A percentile compares a stretch with the other conserved stretches of the same genome.
phyloP scores from a whole-genome alignment of 2,329 filamentous ascomycete genomes.

The Ilyonectria destructans region DNA sequence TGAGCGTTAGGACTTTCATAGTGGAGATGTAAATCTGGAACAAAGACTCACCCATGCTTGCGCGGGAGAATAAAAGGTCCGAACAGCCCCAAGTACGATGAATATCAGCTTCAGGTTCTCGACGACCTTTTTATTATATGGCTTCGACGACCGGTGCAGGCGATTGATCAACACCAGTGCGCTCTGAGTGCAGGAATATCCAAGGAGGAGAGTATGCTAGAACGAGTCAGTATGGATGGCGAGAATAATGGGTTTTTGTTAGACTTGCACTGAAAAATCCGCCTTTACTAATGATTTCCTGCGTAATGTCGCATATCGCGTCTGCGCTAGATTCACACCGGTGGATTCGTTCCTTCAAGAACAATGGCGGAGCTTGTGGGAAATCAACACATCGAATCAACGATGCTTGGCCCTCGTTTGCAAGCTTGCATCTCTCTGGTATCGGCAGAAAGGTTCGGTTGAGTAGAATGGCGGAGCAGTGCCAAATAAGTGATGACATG shows the following conservation, averaged over 20 bases:
- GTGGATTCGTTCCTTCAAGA: constrained; percentile 26
- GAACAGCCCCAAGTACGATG: constrained; percentile 5
- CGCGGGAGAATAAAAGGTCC: constrained; percentile 12
- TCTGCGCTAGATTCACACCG: constrained; percentile 31
- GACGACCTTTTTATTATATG: constrained; percentile 6
- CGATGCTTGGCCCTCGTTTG: neutral
- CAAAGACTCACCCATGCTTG: constrained; percentile 18
- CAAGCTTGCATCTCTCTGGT: neutral
- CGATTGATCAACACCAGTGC: constrained; percentile 15
- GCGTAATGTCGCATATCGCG: constrained; percentile 26
- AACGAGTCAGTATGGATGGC: neutral
- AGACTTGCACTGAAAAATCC: constrained; percentile 19
- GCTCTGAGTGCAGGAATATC: constrained; percentile 24
- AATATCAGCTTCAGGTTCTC: constrained; percentile 18
- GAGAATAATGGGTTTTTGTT: neutral
- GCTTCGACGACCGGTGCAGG: constrained; percentile 12
- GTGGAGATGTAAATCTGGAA: neutral
- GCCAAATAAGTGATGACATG: constrained; percentile 11
- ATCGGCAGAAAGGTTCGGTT: constrained; percentile 30
- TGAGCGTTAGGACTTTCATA: neutral
- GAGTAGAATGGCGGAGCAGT: constrained; percentile 18
- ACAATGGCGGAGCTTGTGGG: constrained; percentile 22
- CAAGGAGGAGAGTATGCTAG: constrained; percentile 17
- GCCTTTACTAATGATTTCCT: constrained; percentile 6
- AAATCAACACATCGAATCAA: constrained; percentile 17